A percentile compares a stretch with the other conserved stretches of the same genome.
Evolutionary conservation across 495 filamentous ascomycete species (phyloP).

Genomic region (Penicillium steckii): DNA sequence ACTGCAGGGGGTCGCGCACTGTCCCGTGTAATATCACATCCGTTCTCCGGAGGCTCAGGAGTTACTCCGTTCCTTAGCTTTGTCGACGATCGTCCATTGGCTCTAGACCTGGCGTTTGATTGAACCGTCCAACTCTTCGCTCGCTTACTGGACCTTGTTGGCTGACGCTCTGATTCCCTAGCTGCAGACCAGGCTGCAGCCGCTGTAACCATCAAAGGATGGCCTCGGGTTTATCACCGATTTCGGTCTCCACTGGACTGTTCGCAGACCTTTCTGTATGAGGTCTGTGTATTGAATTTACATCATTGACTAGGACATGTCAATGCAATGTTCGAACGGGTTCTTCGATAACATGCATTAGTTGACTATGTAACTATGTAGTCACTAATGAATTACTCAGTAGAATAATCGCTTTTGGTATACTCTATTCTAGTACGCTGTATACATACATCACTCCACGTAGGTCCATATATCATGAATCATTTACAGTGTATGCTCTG

Average conservation of each 20-base stretch:
- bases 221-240: constrained; percentile 25
- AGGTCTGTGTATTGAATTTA: neutral
- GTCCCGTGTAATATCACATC: constrained; percentile 13
- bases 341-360: too few species aligned
- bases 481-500: too few species aligned
- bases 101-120: neutral
- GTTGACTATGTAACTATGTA: too few species aligned
- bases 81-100: neutral
- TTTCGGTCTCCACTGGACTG: constrained; percentile 16
- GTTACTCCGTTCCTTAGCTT: neutral
- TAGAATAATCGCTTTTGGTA: too few species aligned
- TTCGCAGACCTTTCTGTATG: neutral
- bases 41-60: constrained; percentile 19
- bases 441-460: too few species aligned
- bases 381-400: too few species aligned
- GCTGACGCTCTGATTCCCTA: constrained; percentile 12
- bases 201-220: constrained; percentile 20
- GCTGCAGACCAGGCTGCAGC: constrained; percentile 23
- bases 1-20: constrained; percentile 15
- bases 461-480: too few species aligned
- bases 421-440: too few species aligned
- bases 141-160: neutral
- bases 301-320: too few species aligned
- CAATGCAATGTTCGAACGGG: too few species aligned
- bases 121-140: neutral